Evolutionary conservation across 139 green algal genomes (phyloP), one percentile per base, ranked within the genome.

Genomic region (Chlorella sp.): DNA sequence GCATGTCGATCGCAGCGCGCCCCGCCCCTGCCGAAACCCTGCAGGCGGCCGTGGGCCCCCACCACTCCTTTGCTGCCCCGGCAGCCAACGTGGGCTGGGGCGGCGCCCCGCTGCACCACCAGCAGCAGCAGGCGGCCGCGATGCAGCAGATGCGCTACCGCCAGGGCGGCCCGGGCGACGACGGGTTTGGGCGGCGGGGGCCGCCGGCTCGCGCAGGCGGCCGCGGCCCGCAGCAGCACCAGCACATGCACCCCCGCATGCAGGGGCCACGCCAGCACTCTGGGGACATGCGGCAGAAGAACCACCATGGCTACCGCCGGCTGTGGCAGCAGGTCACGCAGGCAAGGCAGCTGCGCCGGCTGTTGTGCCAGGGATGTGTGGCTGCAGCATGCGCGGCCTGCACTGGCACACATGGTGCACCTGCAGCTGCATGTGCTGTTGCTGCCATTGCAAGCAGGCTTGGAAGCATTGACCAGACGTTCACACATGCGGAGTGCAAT

Each of bases 291-390:
- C 64, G 73, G 2, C 64, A 55, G 57, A 62, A 81, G 56, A 70
- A 60, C 15, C 7, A 80, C 51, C 74, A 85, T 20, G 93, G 91
- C 23, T 96, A 96, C 28, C 84, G 93, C 23, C 87, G 89, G 34
- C 83, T 96, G 4, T 96, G 93, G 93, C 91, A 95, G 73, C 88
- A 93, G 74, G 90, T 95, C 28, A 89, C 90, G 0, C 47, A 64
- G 60, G 87, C 93, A 30, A 26, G 26, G 15, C 38, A 51, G 67
- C 21, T 60, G 51, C 21, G 51, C 51, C 13, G 51, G 7, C 44
- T 51, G 44, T 51, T 51, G 44, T 51, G 44, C 44, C 44, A 9
- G 44, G 51, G 21, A 4, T 21, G 51, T 60, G 51, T 21, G n/a
- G n/a, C n/a, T n/a, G n/a, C n/a, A n/a, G n/a, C n/a, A n/a, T n/a